phyloP scores from a whole-genome alignment of 805 yeast genomes.

The Saccharomycodes ludwigii region DNA sequence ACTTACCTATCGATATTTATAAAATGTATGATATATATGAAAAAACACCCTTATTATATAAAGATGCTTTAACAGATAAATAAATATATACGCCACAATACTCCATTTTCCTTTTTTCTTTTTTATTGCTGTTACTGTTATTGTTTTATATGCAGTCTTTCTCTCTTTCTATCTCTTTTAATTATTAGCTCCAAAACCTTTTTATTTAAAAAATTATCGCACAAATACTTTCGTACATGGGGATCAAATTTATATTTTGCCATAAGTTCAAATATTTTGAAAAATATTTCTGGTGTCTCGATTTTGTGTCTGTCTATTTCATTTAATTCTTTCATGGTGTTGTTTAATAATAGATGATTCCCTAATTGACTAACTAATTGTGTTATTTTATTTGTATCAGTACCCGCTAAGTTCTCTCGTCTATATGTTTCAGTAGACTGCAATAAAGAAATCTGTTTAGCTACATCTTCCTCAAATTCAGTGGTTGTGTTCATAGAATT shows the following conservation, averaged over 20 bases:
- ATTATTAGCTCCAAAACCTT: slow-evolving; percentile 40
- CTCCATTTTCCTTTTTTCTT: neutral
- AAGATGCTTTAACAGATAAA: slow-evolving; percentile 8
- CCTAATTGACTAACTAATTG: slow-evolving; percentile 40
- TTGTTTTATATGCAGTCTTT: slow-evolving; percentile 2
- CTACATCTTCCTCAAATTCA: slow-evolving; percentile 5
- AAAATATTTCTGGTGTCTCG: slow-evolving; percentile 43
- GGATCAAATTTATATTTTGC: slow-evolving; percentile 50
- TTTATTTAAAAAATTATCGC: slow-evolving; percentile 48
- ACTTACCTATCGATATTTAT: slow-evolving; percentile 15
- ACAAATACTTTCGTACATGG: slow-evolving; percentile 49
- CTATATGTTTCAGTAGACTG: too few relatives aligned
- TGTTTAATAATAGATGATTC: slow-evolving; percentile 39
- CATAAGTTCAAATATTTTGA: slow-evolving; percentile 36
- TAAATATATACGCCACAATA: neutral
- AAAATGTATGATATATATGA: slow-evolving; percentile 18
- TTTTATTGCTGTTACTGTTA: neutral
- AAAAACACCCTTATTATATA: slow-evolving; percentile 19
- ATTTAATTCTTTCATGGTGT: slow-evolving; percentile 47
- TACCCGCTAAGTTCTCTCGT: too few relatives aligned
- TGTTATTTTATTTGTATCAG: slow-evolving; percentile 21
- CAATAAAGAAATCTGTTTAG: slow-evolving; percentile 8
- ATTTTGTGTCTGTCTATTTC: slow-evolving; percentile 38
- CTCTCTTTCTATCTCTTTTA: slow-evolving; percentile 28
- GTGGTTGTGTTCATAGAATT: slow-evolving; percentile 9